Conservation (phyloP, 148 eudicot genomes). For the Suaeda aralocaspica region DNA sequence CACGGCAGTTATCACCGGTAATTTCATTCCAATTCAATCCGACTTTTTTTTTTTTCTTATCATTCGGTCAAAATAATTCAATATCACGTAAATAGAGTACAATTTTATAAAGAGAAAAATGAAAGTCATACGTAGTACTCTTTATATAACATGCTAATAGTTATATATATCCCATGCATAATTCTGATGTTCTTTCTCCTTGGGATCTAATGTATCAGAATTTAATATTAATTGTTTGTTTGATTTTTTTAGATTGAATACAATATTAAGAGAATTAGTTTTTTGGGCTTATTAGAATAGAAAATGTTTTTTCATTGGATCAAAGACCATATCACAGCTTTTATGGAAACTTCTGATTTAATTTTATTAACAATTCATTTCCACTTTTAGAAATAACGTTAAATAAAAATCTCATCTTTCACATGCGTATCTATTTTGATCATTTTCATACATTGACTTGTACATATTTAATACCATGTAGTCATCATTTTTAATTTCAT, state of each 20-base stretch:
- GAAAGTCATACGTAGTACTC: too few species aligned
- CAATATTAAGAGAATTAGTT: background rate
- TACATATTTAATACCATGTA: background rate
- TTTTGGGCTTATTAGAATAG: slow-evolving; percentile 7
- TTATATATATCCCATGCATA: too few species aligned
- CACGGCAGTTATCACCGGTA: slow-evolving; percentile 92
- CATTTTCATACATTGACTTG: background rate
- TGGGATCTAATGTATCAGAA: background rate
- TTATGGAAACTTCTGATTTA: slow-evolving; percentile 29
- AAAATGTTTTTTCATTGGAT: slow-evolving; percentile 25
- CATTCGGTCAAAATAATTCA: background rate
- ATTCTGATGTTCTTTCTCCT: background rate
- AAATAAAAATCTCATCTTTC: slow-evolving; percentile 6
- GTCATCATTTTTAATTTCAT: background rate
- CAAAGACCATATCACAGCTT: slow-evolving; percentile 27
- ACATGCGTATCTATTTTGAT: slow-evolving; percentile 12
- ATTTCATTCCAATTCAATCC: background rate
- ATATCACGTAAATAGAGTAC: too few species aligned
- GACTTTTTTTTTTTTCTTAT: background rate
- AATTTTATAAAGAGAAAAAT: too few species aligned
- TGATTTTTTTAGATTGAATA: background rate
- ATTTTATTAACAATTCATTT: slow-evolving; percentile 17
- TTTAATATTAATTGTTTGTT: slow-evolving; percentile 4
- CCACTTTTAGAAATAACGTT: slow-evolving; percentile 8
- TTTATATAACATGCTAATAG: too few species aligned